Percentiles rank a stretch among this genome's conserved stretches.
These are phyloP conservation scores for Phyllosticta capitalensis DNA, from an alignment of 2,329 filamentous ascomycete species.

Conservation along the genomic window DNA sequence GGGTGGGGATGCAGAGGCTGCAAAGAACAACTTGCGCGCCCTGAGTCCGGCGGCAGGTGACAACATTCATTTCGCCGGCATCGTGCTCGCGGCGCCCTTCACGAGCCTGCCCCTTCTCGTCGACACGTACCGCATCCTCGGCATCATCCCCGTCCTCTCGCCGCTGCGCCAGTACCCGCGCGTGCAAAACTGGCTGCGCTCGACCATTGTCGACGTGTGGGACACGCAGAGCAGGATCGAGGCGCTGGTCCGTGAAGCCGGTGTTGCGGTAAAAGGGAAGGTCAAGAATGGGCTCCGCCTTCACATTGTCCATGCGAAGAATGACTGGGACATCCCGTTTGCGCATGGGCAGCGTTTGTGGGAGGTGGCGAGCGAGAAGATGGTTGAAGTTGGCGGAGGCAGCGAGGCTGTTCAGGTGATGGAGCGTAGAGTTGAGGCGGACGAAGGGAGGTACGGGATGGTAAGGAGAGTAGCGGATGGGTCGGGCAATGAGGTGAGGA, in stretches of 20 bases:
- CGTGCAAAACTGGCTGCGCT: slow-evolving; percentile 51
- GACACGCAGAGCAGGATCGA: slow-evolving; percentile 57
- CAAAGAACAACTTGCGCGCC: slow-evolving; percentile 24
- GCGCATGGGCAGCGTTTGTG: slow-evolving; percentile 44
- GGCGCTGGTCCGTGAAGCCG: slow-evolving; percentile 42
- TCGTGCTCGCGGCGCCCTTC: slow-evolving; percentile 74
- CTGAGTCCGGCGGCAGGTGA: not conserved
- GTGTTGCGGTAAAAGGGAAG: too few relatives aligned
- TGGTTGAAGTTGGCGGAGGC: slow-evolving; percentile 17
- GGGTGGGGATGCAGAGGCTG: slow-evolving; percentile 24
- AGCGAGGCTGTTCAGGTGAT: slow-evolving; percentile 10
- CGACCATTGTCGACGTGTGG: slow-evolving; percentile 72
- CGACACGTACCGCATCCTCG: slow-evolving; percentile 67
- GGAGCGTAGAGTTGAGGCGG: not conserved
- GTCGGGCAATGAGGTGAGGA: slow-evolving; percentile 19
- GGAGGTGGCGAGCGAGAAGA: slow-evolving; percentile 16
- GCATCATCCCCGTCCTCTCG: slow-evolving; percentile 67
- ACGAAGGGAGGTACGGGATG: slow-evolving; percentile 19
- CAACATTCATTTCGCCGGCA: slow-evolving; percentile 55
- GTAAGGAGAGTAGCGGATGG: slow-evolving; percentile 10
- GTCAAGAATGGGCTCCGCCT: slow-evolving; percentile 44
- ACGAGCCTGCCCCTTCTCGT: slow-evolving; percentile 64
- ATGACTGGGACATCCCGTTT: slow-evolving; percentile 78
- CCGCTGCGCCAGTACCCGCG: slow-evolving; percentile 61
- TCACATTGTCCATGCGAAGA: slow-evolving; percentile 65